A percentile compares a stretch with the other conserved stretches of the same genome.
Conservation (phyloP, 768 basidiomycete genomes). For the Leucosporidium scottii region DNA sequence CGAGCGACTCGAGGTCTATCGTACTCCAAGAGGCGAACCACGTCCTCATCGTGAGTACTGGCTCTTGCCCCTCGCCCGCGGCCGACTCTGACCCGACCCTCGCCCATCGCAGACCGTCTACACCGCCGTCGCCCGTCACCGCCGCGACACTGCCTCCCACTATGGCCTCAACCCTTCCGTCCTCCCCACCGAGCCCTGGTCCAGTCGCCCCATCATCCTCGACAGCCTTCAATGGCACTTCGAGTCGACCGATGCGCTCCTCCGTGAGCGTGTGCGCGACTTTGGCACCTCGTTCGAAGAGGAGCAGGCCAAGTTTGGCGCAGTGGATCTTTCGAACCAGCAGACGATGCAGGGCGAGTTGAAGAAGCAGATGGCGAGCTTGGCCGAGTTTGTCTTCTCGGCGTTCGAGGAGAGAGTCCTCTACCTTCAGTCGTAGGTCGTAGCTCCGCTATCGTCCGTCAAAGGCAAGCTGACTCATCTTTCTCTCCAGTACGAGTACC, state of each 20-base stretch:
- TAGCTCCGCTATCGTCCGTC: not conserved
- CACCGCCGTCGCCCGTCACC: slow-evolving; percentile 65
- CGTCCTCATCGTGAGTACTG: slow-evolving; percentile 56
- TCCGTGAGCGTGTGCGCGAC: slow-evolving; percentile 41
- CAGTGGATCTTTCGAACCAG: slow-evolving; percentile 7
- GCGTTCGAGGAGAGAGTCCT: slow-evolving; percentile 34
- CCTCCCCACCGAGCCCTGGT: slow-evolving; percentile 60
- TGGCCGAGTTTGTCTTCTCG: slow-evolving; percentile 40
- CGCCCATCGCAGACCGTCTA: slow-evolving; percentile 55
- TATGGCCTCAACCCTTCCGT: slow-evolving; percentile 73
- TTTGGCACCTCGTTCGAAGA: slow-evolving; percentile 41
- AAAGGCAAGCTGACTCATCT: not conserved
- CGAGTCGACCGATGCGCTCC: slow-evolving; percentile 44
- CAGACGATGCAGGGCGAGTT: slow-evolving; percentile 39
- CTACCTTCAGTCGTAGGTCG: slow-evolving; percentile 22
- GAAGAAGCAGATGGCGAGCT: slow-evolving; percentile 41
- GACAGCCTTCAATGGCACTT: slow-evolving; percentile 68
- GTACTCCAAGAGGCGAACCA: slow-evolving; percentile 62
- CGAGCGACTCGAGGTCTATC: slow-evolving; percentile 42
- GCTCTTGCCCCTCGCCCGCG: not conserved
- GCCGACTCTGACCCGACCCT: too few relatives aligned
- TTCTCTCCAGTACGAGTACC: slow-evolving; percentile 3
- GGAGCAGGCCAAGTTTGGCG: slow-evolving; percentile 13
- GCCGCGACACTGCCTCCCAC: slow-evolving; percentile 60
- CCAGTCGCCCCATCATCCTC: slow-evolving; percentile 60